These are phyloP conservation scores for Saxophila tyrrhenica DNA, from an alignment of 495 filamentous ascomycete genomes.

Conservation along the genomic window DNA sequence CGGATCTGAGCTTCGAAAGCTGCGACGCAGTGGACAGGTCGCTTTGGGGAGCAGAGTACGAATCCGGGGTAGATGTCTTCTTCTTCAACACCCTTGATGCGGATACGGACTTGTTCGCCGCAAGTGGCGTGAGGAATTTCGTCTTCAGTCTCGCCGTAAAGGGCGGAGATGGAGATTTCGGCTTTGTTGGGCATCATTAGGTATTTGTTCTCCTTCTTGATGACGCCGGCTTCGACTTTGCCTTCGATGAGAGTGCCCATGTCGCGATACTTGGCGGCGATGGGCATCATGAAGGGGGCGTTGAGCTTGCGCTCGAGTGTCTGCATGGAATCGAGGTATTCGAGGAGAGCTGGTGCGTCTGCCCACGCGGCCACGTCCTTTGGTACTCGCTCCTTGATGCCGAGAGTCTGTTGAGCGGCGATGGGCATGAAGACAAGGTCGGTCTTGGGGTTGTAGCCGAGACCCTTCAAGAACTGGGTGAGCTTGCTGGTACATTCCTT, in stretches of 20 bases:
- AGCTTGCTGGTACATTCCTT: constrained; percentile 88
- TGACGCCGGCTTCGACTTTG: constrained; percentile 85
- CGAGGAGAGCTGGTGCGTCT: constrained; percentile 82
- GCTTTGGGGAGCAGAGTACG: constrained; percentile 84
- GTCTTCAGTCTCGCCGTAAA: constrained; percentile 95
- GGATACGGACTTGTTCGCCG: constrained; percentile 89
- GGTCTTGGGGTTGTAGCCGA: constrained; percentile 84
- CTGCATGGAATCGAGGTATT: constrained; percentile 85
- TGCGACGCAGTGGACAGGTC: constrained; percentile 78
- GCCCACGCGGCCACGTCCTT: constrained; percentile 72
- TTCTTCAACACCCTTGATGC: constrained; percentile 88
- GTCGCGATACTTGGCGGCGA: constrained; percentile 89
- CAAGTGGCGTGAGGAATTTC: constrained; percentile 69
- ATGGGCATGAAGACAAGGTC: constrained; percentile 95
- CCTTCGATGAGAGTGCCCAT: constrained; percentile 97
- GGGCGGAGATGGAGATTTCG: constrained; percentile 61
- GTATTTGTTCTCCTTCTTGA: constrained; percentile 74
- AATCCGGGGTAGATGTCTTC: constrained; percentile 97
- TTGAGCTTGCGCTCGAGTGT: constrained; percentile 91
- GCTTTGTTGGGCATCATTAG: constrained; percentile 93
- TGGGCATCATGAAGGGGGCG: constrained; percentile 98
- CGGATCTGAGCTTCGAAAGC: constrained; percentile 94
- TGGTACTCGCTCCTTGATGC: constrained; percentile 80
- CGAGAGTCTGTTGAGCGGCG: constrained; percentile 70
- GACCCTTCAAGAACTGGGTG: constrained; percentile 69